Percentiles rank a stretch among this genome's conserved stretches.
phyloP scores from a whole-genome alignment of 2,329 filamentous ascomycete genomes.

The Penicillium sp. region DNA sequence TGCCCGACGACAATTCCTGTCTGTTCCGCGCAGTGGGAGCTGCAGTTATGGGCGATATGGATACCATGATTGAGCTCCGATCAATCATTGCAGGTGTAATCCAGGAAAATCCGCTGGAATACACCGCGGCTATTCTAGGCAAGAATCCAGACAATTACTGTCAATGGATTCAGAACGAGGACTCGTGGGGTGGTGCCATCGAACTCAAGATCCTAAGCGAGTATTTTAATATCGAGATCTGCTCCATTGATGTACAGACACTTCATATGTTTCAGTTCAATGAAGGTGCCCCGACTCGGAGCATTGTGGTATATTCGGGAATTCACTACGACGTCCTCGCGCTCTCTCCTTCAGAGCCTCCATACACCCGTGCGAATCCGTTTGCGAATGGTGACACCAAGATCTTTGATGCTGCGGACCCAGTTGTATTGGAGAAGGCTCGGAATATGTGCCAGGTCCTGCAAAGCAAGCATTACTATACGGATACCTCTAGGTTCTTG shows the following conservation, averaged over 20 bases:
- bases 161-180: slow-evolving; percentile 71
- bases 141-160: slow-evolving; percentile 72
- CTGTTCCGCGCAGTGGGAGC: slow-evolving; percentile 87
- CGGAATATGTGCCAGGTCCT: slow-evolving; percentile 64
- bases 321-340: slow-evolving; percentile 93
- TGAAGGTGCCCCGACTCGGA: slow-evolving; percentile 65
- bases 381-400: slow-evolving; percentile 76
- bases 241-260: slow-evolving; percentile 74
- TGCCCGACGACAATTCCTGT: slow-evolving; percentile 96
- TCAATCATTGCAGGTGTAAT: slow-evolving; percentile 77
- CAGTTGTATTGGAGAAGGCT: slow-evolving; percentile 59
- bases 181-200: slow-evolving; percentile 88
- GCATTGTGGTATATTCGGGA: slow-evolving; percentile 82
- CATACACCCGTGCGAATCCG: slow-evolving; percentile 54
- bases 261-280: slow-evolving; percentile 72
- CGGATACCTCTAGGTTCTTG: slow-evolving; percentile 76
- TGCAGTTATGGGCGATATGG: slow-evolving; percentile 66
- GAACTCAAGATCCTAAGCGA: slow-evolving; percentile 82
- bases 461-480: slow-evolving; percentile 75
- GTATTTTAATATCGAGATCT: slow-evolving; percentile 81
- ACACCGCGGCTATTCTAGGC: slow-evolving; percentile 74
- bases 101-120: slow-evolving; percentile 66
- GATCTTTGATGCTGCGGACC: slow-evolving; percentile 62
- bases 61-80: slow-evolving; percentile 69
- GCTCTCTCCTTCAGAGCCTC: slow-evolving; percentile 62